A percentile compares a stretch with the other conserved stretches of the same genome.
Evolutionary conservation across 2,329 filamentous ascomycete genomes (phyloP).

Genomic region (Zymoseptoria ardabiliae): DNA sequence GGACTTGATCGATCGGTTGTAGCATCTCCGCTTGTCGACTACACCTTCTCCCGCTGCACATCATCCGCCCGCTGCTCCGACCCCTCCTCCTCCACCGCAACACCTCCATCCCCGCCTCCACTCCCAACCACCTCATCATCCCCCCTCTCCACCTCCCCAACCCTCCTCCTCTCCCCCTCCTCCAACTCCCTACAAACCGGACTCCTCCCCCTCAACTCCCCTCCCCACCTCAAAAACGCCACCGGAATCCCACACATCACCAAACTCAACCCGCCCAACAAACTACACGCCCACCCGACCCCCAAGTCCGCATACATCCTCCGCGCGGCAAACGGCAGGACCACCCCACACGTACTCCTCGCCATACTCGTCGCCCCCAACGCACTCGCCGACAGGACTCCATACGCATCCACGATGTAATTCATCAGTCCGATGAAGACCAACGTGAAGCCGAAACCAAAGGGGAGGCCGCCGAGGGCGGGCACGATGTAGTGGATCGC

Average conservation of each 20-base stretch:
- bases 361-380: slow-evolving; percentile 20
- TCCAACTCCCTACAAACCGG: slow-evolving; percentile 55
- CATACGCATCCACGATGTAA: slow-evolving; percentile 45
- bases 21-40: too few species aligned
- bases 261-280: slow-evolving; percentile 45
- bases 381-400: slow-evolving; percentile 36
- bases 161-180: too few species aligned
- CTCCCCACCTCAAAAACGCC: slow-evolving; percentile 49
- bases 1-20: too few species aligned
- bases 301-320: slow-evolving; percentile 61
- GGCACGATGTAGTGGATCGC: slow-evolving; percentile 42
- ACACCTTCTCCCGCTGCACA: too few species aligned
- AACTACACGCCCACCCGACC: slow-evolving; percentile 56
- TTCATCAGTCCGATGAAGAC: slow-evolving; percentile 40
- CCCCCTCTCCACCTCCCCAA: too few species aligned
- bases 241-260: slow-evolving; percentile 51
- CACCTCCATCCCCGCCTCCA: slow-evolving; percentile 35
- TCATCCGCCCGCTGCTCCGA: too few species aligned
- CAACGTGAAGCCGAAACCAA: slow-evolving; percentile 44
- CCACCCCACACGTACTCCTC: slow-evolving; percentile 36
- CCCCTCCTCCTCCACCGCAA: too few species aligned
- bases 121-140: neutral
- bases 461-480: slow-evolving; percentile 43
- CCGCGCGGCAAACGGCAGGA: slow-evolving; percentile 40
- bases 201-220: slow-evolving; percentile 48